Evolutionary conservation across 108 stramenopile species (phyloP).

Genomic region (Cyclostephanos invisitatus): DNA sequence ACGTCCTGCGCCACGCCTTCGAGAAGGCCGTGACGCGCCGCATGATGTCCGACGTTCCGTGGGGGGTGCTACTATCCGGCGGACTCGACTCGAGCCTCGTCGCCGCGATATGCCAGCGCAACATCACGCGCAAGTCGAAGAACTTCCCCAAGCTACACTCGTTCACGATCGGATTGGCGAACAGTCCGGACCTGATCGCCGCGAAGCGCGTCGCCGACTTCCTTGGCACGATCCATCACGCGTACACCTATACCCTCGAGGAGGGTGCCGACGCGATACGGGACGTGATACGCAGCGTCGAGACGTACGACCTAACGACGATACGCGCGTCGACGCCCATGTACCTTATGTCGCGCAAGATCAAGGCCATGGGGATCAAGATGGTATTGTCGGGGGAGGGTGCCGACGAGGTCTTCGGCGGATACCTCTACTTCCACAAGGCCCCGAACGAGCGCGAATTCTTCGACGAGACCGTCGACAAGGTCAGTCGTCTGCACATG

Average conservation of each 20-base stretch:
- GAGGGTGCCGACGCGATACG: constrained; percentile 97
- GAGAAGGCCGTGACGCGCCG: constrained; percentile 91
- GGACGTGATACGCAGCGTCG: constrained; percentile 92
- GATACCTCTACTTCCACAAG: constrained; percentile 99
- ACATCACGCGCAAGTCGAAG: constrained; percentile 75
- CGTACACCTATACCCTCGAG: constrained; percentile 95
- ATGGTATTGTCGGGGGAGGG: constrained; percentile 99
- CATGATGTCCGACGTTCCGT: constrained; percentile 99
- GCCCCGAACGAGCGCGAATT: constrained; percentile 96
- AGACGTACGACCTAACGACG: constrained; percentile 98
- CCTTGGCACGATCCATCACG: constrained; percentile 97
- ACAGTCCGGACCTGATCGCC: constrained; percentile 93
- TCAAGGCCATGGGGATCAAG: constrained; percentile 99
- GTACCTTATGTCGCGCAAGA: constrained; percentile 98
- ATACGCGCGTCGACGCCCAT: constrained; percentile 97
- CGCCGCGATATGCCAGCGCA: constrained; percentile 91
- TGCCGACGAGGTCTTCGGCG: constrained; percentile 97
- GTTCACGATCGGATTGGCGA: constrained; percentile 93
- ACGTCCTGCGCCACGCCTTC: constrained; percentile 87
- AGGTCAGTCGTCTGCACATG: constrained; percentile 92
- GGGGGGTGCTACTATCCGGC: constrained; percentile 97
- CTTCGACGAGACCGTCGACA: constrained; percentile 96
- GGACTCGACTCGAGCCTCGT: constrained; percentile 97
- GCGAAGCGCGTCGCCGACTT: constrained; percentile 93
- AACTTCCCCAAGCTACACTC: constrained; percentile 94